Evolutionary conservation across 2,329 filamentous ascomycete species (phyloP).

Genomic region (Hirsutella thompsonii): DNA sequence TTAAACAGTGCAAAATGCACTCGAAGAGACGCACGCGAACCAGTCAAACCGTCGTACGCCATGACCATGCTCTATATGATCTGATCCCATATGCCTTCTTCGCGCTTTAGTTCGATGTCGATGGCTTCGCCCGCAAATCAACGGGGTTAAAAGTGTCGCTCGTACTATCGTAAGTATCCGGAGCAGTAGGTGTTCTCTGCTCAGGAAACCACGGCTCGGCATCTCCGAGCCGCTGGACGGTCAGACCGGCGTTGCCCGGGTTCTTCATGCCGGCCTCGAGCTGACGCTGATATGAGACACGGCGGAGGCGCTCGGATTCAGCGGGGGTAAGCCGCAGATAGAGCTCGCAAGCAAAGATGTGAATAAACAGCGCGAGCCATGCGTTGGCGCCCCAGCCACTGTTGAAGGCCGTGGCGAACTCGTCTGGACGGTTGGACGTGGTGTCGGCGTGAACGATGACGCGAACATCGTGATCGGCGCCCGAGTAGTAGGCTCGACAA

Average conservation of each 20-base stretch:
- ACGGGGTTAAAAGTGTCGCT: too few relatives aligned
- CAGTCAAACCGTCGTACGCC: too few relatives aligned
- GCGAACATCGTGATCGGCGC: constrained; percentile 7
- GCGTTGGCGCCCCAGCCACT: constrained; percentile 24
- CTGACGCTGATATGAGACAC: constrained; percentile 43
- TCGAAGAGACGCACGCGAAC: too few relatives aligned
- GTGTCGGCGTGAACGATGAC: constrained; percentile 10
- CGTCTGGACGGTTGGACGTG: constrained; percentile 9
- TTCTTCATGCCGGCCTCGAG: constrained; percentile 36
- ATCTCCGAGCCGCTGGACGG: constrained; percentile 18
- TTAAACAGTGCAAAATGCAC: too few relatives aligned
- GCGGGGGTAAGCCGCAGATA: constrained; percentile 38
- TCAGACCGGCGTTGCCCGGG: constrained; percentile 34
- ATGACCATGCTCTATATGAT: too few relatives aligned
- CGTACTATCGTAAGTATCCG: too few relatives aligned
- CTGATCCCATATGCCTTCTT: too few relatives aligned
- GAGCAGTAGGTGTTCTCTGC: neutral
- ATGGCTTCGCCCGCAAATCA: too few relatives aligned
- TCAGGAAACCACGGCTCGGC: constrained; percentile 6
- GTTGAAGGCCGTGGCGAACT: constrained; percentile 21
- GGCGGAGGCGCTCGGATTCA: constrained; percentile 38
- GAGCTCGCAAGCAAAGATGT: constrained; percentile 20
- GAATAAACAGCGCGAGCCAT: constrained; percentile 37
- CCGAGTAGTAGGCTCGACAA: constrained; percentile 5
- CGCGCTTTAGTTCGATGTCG: too few relatives aligned